These are phyloP conservation scores for Sporobolomyces pararoseus DNA, from an alignment of 768 basidiomycete genomes.

Conservation along the genomic window DNA sequence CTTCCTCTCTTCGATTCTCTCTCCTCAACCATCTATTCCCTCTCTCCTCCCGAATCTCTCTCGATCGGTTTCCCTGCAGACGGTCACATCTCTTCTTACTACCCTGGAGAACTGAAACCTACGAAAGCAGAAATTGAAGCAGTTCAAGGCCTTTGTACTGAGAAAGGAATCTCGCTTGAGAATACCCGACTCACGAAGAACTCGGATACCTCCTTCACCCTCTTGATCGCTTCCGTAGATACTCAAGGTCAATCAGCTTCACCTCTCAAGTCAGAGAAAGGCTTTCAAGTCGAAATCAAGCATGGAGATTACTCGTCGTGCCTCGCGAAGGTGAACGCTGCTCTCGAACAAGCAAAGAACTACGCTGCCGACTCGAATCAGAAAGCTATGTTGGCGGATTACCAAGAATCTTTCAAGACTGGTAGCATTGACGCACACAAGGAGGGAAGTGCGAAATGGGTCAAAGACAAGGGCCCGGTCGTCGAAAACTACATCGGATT, in stretches of 20 bases:
- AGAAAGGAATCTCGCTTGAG: constrained; percentile 67
- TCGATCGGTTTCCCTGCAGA: constrained; percentile 69
- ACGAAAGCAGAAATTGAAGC: constrained; percentile 73
- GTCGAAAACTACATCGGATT: constrained; percentile 59
- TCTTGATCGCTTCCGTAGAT: constrained; percentile 69
- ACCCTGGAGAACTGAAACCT: constrained; percentile 63
- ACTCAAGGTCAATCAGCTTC: background rate
- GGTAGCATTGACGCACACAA: constrained; percentile 78
- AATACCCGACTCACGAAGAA: constrained; percentile 80
- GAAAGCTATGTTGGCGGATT: constrained; percentile 67
- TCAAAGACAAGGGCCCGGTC: constrained; percentile 77
- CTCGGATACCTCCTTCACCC: constrained; percentile 59
- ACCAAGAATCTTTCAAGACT: constrained; percentile 72
- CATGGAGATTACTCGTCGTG: constrained; percentile 70
- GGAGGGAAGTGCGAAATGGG: constrained; percentile 72
- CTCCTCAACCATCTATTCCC: constrained; percentile 68
- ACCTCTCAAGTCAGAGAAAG: constrained; percentile 41
- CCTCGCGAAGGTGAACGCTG: constrained; percentile 58
- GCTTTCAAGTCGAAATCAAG: constrained; percentile 61
- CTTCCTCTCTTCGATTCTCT: constrained; percentile 67
- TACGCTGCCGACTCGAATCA: constrained; percentile 71
- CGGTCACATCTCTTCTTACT: constrained; percentile 81
- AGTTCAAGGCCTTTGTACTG: constrained; percentile 71
- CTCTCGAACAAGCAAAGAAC: constrained; percentile 62
- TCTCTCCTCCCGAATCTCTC: constrained; percentile 62